Evolutionary conservation across 2,329 filamentous ascomycete species (phyloP).

Genomic region (Davidsoniella neocaledoniae): DNA sequence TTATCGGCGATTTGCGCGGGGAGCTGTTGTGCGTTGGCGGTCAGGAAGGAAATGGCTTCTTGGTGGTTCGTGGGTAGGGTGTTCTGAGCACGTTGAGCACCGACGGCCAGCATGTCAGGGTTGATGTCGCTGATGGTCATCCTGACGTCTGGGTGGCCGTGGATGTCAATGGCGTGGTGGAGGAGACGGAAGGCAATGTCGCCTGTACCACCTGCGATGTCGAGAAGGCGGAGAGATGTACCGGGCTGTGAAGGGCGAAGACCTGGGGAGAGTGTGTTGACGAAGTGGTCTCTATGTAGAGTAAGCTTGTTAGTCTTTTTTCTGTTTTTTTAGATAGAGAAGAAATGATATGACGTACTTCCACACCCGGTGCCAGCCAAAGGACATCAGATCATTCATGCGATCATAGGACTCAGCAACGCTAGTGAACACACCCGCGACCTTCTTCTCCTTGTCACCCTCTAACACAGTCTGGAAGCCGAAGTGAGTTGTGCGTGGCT

Average conservation of each 20-base stretch:
- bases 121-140: slow-evolving; percentile 96
- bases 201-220: slow-evolving; percentile 91
- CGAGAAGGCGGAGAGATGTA: slow-evolving; percentile 57
- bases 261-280: slow-evolving; percentile 77
- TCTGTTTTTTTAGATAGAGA: background rate
- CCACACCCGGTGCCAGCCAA: slow-evolving; percentile 93
- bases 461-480: slow-evolving; percentile 77
- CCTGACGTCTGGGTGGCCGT: slow-evolving; percentile 55
- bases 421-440: slow-evolving; percentile 82
- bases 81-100: slow-evolving; percentile 55
- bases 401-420: slow-evolving; percentile 89
- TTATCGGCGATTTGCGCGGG: slow-evolving; percentile 42
- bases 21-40: slow-evolving; percentile 77
- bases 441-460: slow-evolving; percentile 52
- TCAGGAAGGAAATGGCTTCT: slow-evolving; percentile 53
- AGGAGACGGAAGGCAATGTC: slow-evolving; percentile 97
- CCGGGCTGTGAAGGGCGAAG: slow-evolving; percentile 29
- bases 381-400: slow-evolving; percentile 99
- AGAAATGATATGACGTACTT: slow-evolving; percentile 34
- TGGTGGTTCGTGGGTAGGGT: slow-evolving; percentile 35
- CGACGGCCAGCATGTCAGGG: slow-evolving; percentile 80
- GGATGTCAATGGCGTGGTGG: slow-evolving; percentile 66
- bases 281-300: slow-evolving; percentile 60
- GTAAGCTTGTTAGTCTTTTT: background rate
- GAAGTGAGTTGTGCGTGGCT: slow-evolving; percentile 50